Percentiles rank a stretch among this genome's conserved stretches.
Evolutionary conservation across 2,329 filamentous ascomycete species (phyloP).

Genomic region (Sporothrix sp.): DNA sequence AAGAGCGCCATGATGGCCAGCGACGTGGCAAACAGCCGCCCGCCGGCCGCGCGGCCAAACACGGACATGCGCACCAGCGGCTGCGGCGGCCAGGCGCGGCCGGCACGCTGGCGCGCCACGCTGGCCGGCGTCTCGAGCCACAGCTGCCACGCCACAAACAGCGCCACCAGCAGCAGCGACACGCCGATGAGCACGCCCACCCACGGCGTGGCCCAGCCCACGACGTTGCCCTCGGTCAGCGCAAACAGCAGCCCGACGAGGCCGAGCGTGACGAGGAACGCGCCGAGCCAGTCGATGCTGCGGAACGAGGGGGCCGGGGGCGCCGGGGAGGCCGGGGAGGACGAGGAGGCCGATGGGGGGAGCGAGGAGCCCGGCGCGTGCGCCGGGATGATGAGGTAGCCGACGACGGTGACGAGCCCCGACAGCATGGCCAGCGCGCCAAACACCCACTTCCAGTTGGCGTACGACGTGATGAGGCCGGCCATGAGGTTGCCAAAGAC

Average conservation of each 20-base stretch:
- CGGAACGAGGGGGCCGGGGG: constrained; percentile 7
- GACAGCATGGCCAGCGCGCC: constrained; percentile 53
- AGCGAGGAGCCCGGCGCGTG: neutral
- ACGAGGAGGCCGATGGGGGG: constrained; percentile 25
- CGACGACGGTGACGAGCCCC: constrained; percentile 44
- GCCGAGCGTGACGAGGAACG: constrained; percentile 50
- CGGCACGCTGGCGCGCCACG: constrained; percentile 20
- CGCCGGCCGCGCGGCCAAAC: constrained; percentile 38
- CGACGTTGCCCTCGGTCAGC: constrained; percentile 58
- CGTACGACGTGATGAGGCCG: constrained; percentile 53
- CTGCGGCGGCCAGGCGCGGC: constrained; percentile 23
- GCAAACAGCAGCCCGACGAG: constrained; percentile 56
- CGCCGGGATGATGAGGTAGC: constrained; percentile 49
- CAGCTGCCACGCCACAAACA: constrained; percentile 53
- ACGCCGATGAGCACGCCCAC: constrained; percentile 50
- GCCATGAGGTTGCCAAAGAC: constrained; percentile 56
- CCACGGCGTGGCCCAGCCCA: constrained; percentile 57
- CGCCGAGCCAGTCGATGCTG: constrained; percentile 56
- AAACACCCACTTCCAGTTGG: constrained; percentile 59
- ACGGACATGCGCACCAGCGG: constrained; percentile 60
- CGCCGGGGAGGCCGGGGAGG: constrained; percentile 23
- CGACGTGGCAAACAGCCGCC: constrained; percentile 46
- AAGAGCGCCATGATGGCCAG: constrained; percentile 58
- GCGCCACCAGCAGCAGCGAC: constrained; percentile 43
- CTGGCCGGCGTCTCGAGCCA: constrained; percentile 44